phyloP scores from a whole-genome alignment of 768 basidiomycete species.

The Leccinum olivaceopallidum region DNA sequence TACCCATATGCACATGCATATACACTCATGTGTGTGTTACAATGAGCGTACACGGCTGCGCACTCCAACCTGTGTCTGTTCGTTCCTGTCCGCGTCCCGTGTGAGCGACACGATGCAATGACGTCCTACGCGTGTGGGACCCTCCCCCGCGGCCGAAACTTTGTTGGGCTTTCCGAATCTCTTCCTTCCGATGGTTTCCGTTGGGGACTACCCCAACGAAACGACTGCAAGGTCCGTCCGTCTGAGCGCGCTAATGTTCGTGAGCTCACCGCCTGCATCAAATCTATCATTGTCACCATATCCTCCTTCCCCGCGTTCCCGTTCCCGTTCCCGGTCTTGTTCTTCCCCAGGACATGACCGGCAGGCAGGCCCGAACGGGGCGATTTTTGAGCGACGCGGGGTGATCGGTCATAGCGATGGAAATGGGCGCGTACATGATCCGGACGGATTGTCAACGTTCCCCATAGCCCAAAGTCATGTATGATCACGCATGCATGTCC shows the following conservation, averaged over 20 bases:
- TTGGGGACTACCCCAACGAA: background rate
- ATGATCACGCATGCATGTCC: background rate
- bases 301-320: background rate
- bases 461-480: background rate
- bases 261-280: background rate
- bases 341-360: background rate
- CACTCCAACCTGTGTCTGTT: background rate
- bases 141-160: background rate
- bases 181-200: background rate
- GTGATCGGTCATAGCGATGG: background rate
- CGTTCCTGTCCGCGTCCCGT: background rate
- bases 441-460: background rate
- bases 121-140: background rate
- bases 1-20: background rate
- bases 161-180: background rate
- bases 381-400: background rate
- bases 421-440: background rate
- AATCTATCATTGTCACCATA: background rate
- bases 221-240: background rate
- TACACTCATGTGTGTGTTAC: background rate
- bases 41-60: background rate
- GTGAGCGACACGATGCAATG: background rate
- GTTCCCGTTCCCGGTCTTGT: background rate
- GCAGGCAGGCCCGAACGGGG: background rate
- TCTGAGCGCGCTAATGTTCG: background rate